These are phyloP conservation scores for Lentinula raphanica DNA, from an alignment of 768 basidiomycete species.

Conservation along the genomic window DNA sequence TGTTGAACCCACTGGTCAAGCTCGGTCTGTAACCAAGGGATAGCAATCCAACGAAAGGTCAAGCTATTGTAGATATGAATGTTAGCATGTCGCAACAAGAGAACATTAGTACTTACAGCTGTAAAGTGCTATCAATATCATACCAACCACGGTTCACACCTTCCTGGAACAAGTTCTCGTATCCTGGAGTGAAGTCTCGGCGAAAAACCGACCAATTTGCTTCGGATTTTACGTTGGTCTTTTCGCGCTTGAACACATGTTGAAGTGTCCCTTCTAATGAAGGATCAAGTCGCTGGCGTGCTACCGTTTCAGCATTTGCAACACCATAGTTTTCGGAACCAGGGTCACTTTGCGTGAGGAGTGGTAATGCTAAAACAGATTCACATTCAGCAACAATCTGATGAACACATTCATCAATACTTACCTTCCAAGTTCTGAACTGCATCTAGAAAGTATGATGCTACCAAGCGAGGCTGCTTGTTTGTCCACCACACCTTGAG, in stretches of 20 bases:
- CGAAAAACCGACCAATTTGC: slow-evolving; percentile 32
- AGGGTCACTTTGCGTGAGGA: slow-evolving; percentile 32
- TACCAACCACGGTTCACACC: slow-evolving; percentile 26
- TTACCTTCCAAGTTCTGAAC: background rate
- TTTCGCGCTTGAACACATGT: slow-evolving; percentile 28
- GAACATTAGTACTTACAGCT: slow-evolving; percentile 4
- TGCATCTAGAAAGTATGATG: slow-evolving; percentile 23
- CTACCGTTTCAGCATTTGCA: slow-evolving; percentile 31
- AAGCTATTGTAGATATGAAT: slow-evolving; percentile 23
- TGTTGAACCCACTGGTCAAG: slow-evolving; percentile 23
- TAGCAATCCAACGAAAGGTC: slow-evolving; percentile 34
- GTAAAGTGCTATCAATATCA: slow-evolving; percentile 14
- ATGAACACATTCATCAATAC: too few relatives aligned
- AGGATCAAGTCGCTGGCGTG: slow-evolving; percentile 30
- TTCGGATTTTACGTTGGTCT: slow-evolving; percentile 33
- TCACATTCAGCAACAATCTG: too few relatives aligned
- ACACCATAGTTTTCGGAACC: slow-evolving; percentile 30
- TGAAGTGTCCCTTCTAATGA: slow-evolving; percentile 26
- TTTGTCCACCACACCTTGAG: slow-evolving; percentile 31
- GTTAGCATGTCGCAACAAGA: too few relatives aligned
- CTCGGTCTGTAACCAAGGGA: slow-evolving; percentile 36
- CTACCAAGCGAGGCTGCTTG: slow-evolving; percentile 19
- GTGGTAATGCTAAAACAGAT: slow-evolving; percentile 23
- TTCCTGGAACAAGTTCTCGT: slow-evolving; percentile 28
- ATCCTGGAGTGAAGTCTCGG: slow-evolving; percentile 28